Evolutionary conservation across 176 grass and related monocot genomes (phyloP).

Genomic region (Oryza rufipogon): DNA sequence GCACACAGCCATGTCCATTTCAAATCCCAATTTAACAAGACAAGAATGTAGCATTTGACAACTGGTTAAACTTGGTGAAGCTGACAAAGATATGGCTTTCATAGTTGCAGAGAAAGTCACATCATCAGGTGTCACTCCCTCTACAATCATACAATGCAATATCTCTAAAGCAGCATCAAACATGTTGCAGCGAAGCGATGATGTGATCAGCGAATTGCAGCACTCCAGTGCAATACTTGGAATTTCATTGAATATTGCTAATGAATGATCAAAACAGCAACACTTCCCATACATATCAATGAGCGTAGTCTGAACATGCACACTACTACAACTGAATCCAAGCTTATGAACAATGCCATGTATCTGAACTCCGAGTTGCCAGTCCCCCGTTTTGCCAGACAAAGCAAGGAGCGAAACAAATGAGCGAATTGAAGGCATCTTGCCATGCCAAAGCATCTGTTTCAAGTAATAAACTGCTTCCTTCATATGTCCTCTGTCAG

Average conservation of each 20-base stretch:
- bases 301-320: conserved; percentile 36
- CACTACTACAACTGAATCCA: conserved; percentile 18
- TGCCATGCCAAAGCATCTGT: conserved; percentile 40
- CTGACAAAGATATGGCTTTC: conserved; percentile 42
- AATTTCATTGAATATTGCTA: conserved; percentile 38
- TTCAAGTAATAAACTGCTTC: conserved; percentile 36
- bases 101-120: conserved; percentile 42
- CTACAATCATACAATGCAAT: conserved; percentile 27
- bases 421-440: conserved; percentile 32
- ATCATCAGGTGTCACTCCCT: conserved; percentile 40
- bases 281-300: conserved; percentile 47
- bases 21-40: conserved; percentile 34
- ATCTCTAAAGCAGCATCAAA: conserved; percentile 22
- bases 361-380: conserved; percentile 9
- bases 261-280: conserved; percentile 21
- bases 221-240: conserved; percentile 1
- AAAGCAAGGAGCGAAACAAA: conserved; percentile 26
- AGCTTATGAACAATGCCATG: conserved; percentile 36
- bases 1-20: conserved; percentile 39
- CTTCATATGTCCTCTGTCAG: conserved; percentile 12
- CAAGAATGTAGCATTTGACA: conserved; percentile 39
- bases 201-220: conserved; percentile 33
- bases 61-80: conserved; percentile 25
- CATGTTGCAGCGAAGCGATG: conserved; percentile 25
- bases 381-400: conserved; percentile 23